Evolutionary conservation across 441 rosid genomes (phyloP).

Genomic region (Gossypium lobatum): DNA sequence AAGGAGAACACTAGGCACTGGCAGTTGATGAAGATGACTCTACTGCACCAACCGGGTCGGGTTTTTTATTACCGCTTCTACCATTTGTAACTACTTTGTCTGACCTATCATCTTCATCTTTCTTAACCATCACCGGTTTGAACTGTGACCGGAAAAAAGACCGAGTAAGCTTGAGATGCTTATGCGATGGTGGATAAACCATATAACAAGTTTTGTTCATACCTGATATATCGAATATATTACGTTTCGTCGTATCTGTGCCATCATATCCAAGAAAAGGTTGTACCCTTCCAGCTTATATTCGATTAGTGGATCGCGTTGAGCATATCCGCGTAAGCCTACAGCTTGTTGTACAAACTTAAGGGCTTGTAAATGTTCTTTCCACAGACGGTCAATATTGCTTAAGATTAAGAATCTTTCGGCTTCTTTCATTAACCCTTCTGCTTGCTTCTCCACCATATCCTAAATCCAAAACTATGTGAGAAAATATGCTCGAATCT

Average conservation of each 20-base stretch:
- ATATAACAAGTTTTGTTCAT: not conserved
- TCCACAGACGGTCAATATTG: constrained; percentile 95
- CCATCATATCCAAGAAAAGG: constrained; percentile 97
- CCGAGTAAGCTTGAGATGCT: not conserved
- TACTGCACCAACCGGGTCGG: constrained; percentile 36
- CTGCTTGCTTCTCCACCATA: constrained; percentile 75
- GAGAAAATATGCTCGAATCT: not conserved
- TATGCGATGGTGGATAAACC: not conserved
- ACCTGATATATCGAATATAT: constrained; percentile 98
- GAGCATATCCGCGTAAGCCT: constrained; percentile 92
- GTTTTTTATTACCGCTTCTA: constrained; percentile 25
- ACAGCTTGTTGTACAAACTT: constrained; percentile 98
- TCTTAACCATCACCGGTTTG: constrained; percentile 79
- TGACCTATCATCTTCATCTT: constrained; percentile 55
- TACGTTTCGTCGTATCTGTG: constrained; percentile 90
- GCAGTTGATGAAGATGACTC: constrained; percentile 55
- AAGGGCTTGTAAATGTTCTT: constrained; percentile 93
- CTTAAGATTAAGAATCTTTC: constrained; percentile 83
- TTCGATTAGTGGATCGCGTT: constrained; percentile 93
- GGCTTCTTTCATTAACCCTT: constrained; percentile 90
- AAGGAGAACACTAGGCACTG: constrained; percentile 30
- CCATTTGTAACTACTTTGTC: constrained; percentile 46
- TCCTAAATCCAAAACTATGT: constrained; percentile 34
- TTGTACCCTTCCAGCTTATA: constrained; percentile 96
- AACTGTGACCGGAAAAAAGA: constrained; percentile 42